These are phyloP conservation scores for Populus euphratica DNA, from an alignment of 345 rosid species.

Conservation along the genomic window DNA sequence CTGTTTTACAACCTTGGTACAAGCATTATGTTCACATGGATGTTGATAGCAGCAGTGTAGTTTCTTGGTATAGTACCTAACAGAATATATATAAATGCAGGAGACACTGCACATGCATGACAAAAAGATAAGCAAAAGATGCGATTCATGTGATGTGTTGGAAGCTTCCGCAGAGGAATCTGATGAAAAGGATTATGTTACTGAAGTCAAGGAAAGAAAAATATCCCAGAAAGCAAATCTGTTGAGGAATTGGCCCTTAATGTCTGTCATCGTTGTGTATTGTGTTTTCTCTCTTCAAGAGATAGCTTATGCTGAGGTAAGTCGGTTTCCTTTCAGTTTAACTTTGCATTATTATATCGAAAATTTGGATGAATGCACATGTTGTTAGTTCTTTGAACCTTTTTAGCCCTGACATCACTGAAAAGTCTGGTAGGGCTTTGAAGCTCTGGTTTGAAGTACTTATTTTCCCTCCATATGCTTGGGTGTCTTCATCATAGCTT, in stretches of 20 bases:
- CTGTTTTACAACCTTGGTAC: too few relatives aligned
- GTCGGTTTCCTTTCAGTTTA: constrained; percentile 1
- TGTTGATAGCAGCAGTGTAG: too few relatives aligned
- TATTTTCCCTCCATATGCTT: too few relatives aligned
- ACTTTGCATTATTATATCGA: not conserved
- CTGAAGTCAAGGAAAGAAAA: constrained; percentile 18
- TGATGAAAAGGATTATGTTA: constrained; percentile 6
- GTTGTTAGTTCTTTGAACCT: too few relatives aligned
- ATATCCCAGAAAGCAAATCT: constrained; percentile 31
- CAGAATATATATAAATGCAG: constrained; percentile 19
- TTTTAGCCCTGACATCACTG: too few relatives aligned
- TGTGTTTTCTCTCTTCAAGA: constrained; percentile 66
- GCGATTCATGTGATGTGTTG: not conserved
- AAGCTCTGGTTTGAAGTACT: too few relatives aligned
- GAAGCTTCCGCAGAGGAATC: constrained; percentile 30
- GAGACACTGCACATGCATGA: constrained; percentile 52
- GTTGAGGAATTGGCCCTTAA: constrained; percentile 50
- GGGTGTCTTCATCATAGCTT: too few relatives aligned
- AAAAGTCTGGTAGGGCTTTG: too few relatives aligned
- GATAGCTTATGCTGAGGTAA: constrained; percentile 62
- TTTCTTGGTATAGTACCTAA: too few relatives aligned
- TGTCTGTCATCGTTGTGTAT: constrained; percentile 52
- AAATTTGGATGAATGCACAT: too few relatives aligned
- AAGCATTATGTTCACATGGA: too few relatives aligned
- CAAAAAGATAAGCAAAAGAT: constrained; percentile 11